These are phyloP conservation scores for Microcyclospora tardicrescens DNA, from an alignment of 2,329 filamentous ascomycete species.

Conservation along the genomic window DNA sequence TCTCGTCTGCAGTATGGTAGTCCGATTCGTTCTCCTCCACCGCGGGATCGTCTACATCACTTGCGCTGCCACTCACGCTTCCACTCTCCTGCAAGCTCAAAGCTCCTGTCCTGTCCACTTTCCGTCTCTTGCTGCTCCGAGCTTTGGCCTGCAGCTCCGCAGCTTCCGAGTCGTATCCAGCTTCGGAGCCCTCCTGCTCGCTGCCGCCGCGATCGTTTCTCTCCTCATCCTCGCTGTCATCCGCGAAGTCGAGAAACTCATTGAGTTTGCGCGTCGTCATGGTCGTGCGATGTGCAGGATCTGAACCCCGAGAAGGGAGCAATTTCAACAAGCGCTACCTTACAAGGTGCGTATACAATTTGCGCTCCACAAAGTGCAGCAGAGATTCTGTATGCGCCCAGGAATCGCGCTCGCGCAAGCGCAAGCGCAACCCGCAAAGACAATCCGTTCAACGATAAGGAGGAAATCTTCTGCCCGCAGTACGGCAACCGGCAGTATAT, in stretches of 20 bases:
- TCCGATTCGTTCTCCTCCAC: conserved; percentile 9
- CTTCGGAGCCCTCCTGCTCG: conserved; percentile 26
- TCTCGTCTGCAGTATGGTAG: not conserved
- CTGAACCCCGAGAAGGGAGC: no score
- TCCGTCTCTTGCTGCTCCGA: conserved; percentile 50
- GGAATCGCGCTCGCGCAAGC: no score
- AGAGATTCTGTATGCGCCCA: no score
- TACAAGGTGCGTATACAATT: no score
- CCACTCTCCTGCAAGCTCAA: conserved; percentile 6
- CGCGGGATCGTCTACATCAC: conserved; percentile 8
- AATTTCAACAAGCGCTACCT: no score
- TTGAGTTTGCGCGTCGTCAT: conserved; percentile 62
- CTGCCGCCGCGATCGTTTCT: conserved; percentile 30
- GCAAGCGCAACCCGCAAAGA: no score
- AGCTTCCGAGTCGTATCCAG: conserved; percentile 53
- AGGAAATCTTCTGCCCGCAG: no score
- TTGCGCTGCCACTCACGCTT: no score
- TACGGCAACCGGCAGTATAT: no score
- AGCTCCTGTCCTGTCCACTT: conserved; percentile 28
- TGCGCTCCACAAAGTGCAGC: no score
- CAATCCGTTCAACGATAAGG: no score
- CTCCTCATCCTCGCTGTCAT: conserved; percentile 30
- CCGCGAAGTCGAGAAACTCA: conserved; percentile 47
- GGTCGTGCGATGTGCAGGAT: not conserved
- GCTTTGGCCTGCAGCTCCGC: conserved; percentile 49